phyloP scores from a whole-genome alignment of 306 rosid species.

The Trifolium fragiferum region DNA sequence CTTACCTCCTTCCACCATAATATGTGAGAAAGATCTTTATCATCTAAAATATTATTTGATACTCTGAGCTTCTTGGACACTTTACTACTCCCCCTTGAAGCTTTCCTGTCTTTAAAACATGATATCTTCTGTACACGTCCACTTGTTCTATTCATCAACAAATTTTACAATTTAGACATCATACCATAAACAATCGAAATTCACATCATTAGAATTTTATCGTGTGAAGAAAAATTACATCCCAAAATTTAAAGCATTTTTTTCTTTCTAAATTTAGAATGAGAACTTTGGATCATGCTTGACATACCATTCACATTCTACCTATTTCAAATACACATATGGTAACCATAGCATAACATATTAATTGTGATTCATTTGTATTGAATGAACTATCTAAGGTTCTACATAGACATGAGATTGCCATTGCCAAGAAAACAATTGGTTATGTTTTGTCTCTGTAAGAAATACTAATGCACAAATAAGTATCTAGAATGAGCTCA shows the following conservation, averaged over 20 bases:
- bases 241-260: conserved; percentile 1
- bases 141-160: conserved; percentile 38
- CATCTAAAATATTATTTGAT: conserved; percentile 53
- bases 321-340: conserved; percentile 7
- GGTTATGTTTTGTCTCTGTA: background rate
- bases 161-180: conserved; percentile 38
- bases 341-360: conserved; percentile 17
- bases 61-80: conserved; percentile 58
- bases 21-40: conserved; percentile 76
- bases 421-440: background rate
- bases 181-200: conserved; percentile 22
- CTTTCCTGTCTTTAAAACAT: conserved; percentile 55
- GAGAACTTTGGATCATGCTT: conserved; percentile 15
- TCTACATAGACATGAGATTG: background rate
- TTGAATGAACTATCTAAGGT: conserved; percentile 8
- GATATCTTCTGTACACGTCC: conserved; percentile 47
- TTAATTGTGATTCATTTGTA: conserved; percentile 27
- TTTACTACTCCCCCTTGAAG: conserved; percentile 57
- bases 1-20: conserved; percentile 92
- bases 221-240: conserved; percentile 32
- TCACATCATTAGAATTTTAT: conserved; percentile 22
- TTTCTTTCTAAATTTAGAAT: conserved; percentile 22
- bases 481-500: conserved; percentile 5
- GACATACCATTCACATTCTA: background rate
- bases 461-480: background rate